Percentiles rank a stretch among this genome's conserved stretches.
Evolutionary conservation across 2,329 filamentous ascomycete genomes (phyloP).

Genomic region (Chaetomium sp.): DNA sequence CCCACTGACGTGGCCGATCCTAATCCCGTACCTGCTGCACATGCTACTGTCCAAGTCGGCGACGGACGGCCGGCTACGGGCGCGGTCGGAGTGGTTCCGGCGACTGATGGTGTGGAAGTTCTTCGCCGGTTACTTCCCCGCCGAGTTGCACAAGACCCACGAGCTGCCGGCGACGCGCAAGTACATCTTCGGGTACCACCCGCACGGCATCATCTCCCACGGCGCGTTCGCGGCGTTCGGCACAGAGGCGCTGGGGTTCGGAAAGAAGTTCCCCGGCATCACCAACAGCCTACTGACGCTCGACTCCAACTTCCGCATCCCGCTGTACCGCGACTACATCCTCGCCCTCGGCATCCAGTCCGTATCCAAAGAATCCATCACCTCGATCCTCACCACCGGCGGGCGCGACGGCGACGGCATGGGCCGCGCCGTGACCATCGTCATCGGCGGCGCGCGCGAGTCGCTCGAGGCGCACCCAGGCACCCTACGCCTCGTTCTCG

Average conservation of each 20-base stretch:
- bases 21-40: constrained; percentile 73
- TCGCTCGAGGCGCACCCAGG: constrained; percentile 82
- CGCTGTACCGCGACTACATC: constrained; percentile 92
- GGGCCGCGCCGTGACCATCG: constrained; percentile 94
- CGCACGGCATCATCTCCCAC: constrained; percentile 94
- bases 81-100: constrained; percentile 69
- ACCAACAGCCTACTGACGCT: constrained; percentile 89
- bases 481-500: constrained; percentile 69
- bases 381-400: constrained; percentile 76
- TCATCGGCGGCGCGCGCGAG: constrained; percentile 86
- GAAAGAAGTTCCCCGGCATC: constrained; percentile 84
- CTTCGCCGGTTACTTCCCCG: constrained; percentile 90
- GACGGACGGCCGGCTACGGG: constrained; percentile 66
- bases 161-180: constrained; percentile 74
- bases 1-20: constrained; percentile 80
- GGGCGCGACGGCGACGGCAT: constrained; percentile 73
- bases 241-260: constrained; percentile 84
- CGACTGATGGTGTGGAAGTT: constrained; percentile 73
- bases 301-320: constrained; percentile 92
- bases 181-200: constrained; percentile 96
- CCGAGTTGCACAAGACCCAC: constrained; percentile 76
- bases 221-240: constrained; percentile 90
- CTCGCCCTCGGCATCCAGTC: constrained; percentile 79
- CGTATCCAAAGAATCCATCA: constrained; percentile 86
- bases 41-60: constrained; percentile 73